phyloP scores from a whole-genome alignment of 176 grass and related monocot genomes.

The Ensete ventricosum region DNA sequence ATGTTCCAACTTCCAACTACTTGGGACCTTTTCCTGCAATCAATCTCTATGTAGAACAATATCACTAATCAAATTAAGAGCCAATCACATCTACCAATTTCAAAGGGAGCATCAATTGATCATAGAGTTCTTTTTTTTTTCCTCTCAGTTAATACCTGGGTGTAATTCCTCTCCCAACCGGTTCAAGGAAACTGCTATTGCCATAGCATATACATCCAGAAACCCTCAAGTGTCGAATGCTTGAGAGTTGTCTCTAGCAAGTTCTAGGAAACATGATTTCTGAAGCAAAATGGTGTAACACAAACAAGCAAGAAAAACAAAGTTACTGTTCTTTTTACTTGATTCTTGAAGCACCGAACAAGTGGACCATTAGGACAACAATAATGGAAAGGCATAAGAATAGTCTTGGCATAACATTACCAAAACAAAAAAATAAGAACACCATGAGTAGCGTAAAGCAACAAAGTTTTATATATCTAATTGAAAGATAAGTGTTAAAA shows the following conservation, averaged over 20 bases:
- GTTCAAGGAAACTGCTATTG: background rate
- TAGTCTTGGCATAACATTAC: background rate
- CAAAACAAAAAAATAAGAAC: no score
- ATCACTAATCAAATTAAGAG: no score
- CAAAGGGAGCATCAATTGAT: no score
- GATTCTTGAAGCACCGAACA: background rate
- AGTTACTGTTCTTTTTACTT: background rate
- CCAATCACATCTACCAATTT: no score
- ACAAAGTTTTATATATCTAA: background rate
- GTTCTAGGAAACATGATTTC: no score
- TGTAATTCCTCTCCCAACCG: background rate
- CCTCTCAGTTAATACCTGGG: background rate
- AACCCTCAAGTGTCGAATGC: background rate
- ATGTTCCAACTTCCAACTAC: background rate
- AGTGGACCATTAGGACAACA: background rate
- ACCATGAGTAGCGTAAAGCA: background rate
- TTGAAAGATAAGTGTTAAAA: background rate
- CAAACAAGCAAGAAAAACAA: background rate
- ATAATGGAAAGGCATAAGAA: background rate
- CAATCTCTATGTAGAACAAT: no score
- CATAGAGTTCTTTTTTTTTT: background rate
- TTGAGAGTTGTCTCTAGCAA: no score
- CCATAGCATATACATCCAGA: background rate
- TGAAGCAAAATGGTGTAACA: background rate
- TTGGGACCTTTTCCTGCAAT: background rate